Percentiles rank a stretch among this genome's conserved stretches.
Conservation (phyloP, 1,284 basidiomycete species). For the Irpex lacteus region DNA sequence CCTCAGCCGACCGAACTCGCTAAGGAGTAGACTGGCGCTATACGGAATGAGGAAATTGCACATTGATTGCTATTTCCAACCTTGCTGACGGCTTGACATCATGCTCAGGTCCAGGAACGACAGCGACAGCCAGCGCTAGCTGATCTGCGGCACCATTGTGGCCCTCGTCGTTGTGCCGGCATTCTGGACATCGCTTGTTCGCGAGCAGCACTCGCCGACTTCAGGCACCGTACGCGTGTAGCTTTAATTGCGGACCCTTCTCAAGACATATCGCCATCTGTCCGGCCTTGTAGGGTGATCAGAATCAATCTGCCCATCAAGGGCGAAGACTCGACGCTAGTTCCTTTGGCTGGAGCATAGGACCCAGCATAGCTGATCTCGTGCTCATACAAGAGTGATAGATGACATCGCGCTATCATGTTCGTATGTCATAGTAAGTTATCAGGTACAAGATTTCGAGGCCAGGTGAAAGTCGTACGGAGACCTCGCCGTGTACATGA, state of each 20-base stretch:
- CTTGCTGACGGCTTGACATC: background rate
- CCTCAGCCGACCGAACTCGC: background rate
- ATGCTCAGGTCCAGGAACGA: background rate
- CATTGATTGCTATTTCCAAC: background rate
- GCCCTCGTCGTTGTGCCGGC: background rate
- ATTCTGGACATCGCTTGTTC: background rate
- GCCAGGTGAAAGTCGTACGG: slow-evolving; percentile 1
- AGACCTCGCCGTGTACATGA: background rate
- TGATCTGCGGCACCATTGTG: slow-evolving; percentile 1
- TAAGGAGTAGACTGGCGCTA: background rate
- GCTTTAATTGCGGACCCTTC: background rate
- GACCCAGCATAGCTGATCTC: slow-evolving; percentile 4
- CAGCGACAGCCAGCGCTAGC: background rate
- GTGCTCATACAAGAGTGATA: slow-evolving; percentile 4
- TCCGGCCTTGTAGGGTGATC: background rate
- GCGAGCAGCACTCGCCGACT: background rate
- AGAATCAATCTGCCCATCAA: slow-evolving; percentile 8
- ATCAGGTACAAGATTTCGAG: background rate
- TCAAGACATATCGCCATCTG: background rate
- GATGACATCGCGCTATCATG: slow-evolving; percentile 4
- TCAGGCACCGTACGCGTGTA: background rate
- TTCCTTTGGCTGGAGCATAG: background rate
- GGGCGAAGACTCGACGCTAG: slow-evolving; percentile 3
- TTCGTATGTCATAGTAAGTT: slow-evolving; percentile 4
- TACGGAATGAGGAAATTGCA: background rate